Base-by-base conservation (phyloP, 192 early-diverging fungal genomes). In the Nowakowskiella sp. region DNA sequence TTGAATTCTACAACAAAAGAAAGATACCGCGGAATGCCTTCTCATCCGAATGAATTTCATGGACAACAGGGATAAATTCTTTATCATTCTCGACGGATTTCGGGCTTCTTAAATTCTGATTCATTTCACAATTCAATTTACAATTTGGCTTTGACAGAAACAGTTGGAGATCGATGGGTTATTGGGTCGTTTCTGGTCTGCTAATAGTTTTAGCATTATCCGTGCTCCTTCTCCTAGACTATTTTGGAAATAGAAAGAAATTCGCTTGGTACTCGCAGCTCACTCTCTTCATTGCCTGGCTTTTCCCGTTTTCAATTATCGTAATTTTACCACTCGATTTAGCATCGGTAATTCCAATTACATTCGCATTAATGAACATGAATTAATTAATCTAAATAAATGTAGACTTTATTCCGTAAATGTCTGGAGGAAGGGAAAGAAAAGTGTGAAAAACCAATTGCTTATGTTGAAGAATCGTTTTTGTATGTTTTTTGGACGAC, bases 251-350 rank as follows among this genome's bases (percentile, higher is more conserved):
- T 72, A 63, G 78, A 45, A 64, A 63, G 29, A 73, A 68, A 47
- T 84, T 82, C 34, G 72, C 84, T 36, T 97, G 92, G 92, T 94
- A 94, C 62, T 82, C 89, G 25, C 81, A 83, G 32, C 57, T 81
- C 13, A 76, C 82, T 10, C 68, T 81, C 2, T 80, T 82, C 58
- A 56, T 90, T 44, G 85, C 87, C 34, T 94, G 88, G 87, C 87
- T 86, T 58, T 82, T 92, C 52, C 89, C 94, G 6, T 90, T 97
- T 70, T 82, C 88, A 56, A 90, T 94, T 50, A 78, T 92, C 8
- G 67, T 97, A 25, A 80, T 97, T 21, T 72, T 97, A 32, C 91
- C 92, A 1, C 71, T 97, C 33, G 94, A 94, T 67, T 74, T 94
- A 23, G 81, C 86, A 1, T 72, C 69, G 46, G 61, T 70, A 51